These are phyloP conservation scores for Soucietia sequanensis DNA, from an alignment of 805 yeast species.

Conservation along the genomic window DNA sequence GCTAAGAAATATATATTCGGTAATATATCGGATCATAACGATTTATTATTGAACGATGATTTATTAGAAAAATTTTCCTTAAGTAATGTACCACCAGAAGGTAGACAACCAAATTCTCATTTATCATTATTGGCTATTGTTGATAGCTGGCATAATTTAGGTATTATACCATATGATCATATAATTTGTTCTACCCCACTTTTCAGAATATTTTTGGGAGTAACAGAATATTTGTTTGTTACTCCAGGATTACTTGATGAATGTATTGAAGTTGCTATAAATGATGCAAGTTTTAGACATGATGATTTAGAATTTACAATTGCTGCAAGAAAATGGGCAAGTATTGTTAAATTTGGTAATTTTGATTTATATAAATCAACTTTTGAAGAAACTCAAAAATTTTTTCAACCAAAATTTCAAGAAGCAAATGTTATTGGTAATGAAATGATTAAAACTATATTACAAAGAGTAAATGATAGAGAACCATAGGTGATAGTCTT, in stretches of 20 bases:
- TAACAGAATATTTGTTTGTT: constrained; percentile 86
- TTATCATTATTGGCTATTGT: constrained; percentile 85
- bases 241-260: constrained; percentile 80
- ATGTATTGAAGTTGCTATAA: constrained; percentile 69
- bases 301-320: constrained; percentile 92
- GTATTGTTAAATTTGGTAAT: constrained; percentile 71
- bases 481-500: too few species aligned
- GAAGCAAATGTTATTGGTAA: constrained; percentile 89
- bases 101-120: constrained; percentile 81
- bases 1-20: constrained; percentile 82
- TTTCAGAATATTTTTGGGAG: constrained; percentile 90
- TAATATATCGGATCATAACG: constrained; percentile 50
- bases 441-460: constrained; percentile 85
- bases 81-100: constrained; percentile 65
- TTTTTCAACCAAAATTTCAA: constrained; percentile 80
- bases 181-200: constrained; percentile 93
- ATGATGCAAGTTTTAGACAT: constrained; percentile 66
- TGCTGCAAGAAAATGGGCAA: constrained; percentile 89
- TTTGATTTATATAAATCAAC: constrained; percentile 66
- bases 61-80: constrained; percentile 78
- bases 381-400: constrained; percentile 79
- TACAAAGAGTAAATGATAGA: constrained; percentile 39
- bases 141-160: constrained; percentile 86
- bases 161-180: constrained; percentile 92
- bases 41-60: constrained; percentile 72